phyloP scores from a whole-genome alignment of 768 basidiomycete genomes.

The Amanita pseudoporphyria region DNA sequence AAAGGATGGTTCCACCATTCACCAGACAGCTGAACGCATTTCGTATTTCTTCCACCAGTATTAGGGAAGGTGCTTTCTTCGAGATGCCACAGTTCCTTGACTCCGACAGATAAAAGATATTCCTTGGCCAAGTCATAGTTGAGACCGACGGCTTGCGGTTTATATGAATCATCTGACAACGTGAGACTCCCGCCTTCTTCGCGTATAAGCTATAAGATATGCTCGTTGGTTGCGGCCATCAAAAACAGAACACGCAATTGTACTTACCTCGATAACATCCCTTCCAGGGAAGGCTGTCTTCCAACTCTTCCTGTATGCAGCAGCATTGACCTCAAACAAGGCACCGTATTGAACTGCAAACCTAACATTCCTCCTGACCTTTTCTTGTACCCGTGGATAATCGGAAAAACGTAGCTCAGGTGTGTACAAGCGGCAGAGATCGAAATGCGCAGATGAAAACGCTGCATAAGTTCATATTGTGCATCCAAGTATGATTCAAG shows the following conservation, averaged over 20 bases:
- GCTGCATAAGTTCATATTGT: conserved; percentile 61
- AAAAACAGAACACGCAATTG: conserved; percentile 8
- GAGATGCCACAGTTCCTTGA: conserved; percentile 61
- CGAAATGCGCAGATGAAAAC: conserved; percentile 82
- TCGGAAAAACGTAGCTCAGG: conserved; percentile 49
- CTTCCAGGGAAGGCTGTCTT: conserved; percentile 68
- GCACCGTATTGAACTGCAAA: conserved; percentile 77
- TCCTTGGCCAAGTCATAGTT: conserved; percentile 62
- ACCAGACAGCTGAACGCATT: conserved; percentile 34
- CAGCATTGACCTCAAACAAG: conserved; percentile 87
- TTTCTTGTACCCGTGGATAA: conserved; percentile 50
- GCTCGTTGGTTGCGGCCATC: conserved; percentile 1
- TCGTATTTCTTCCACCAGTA: conserved; percentile 33
- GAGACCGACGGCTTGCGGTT: conserved; percentile 76
- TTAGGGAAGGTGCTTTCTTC: conserved; percentile 30
- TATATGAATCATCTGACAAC: conserved; percentile 95
- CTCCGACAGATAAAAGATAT: conserved; percentile 54
- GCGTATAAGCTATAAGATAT: conserved; percentile 51
- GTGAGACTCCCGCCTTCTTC: conserved; percentile 62
- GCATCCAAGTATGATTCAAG: conserved; percentile 75
- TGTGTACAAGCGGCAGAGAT: conserved; percentile 81
- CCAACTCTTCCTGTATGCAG: conserved; percentile 93
- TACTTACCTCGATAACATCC: conserved; percentile 62
- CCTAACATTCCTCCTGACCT: conserved; percentile 65
- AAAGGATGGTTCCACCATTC: conserved; percentile 53